These are phyloP conservation scores for Amanita phalloides DNA, from an alignment of 768 basidiomycete species.

Conservation along the genomic window DNA sequence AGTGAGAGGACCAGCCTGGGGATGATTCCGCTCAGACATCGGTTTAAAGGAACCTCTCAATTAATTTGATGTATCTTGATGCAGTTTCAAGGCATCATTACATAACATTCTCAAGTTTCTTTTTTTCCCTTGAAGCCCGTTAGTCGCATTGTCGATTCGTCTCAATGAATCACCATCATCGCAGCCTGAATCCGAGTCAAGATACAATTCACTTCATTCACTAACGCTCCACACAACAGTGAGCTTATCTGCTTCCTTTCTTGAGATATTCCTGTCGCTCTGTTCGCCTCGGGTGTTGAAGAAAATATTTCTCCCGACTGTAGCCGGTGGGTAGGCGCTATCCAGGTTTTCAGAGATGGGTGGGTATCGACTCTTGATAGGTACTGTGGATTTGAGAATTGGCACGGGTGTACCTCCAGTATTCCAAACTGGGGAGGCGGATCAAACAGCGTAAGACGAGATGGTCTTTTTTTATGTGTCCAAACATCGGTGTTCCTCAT, in stretches of 20 bases:
- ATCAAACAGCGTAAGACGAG: conserved; percentile 39
- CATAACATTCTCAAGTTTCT: too few relatives aligned
- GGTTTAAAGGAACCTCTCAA: too few relatives aligned
- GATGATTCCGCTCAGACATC: too few relatives aligned
- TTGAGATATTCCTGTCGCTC: conserved; percentile 74
- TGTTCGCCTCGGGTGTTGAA: conserved; percentile 53
- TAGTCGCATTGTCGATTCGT: too few relatives aligned
- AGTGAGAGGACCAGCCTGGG: too few relatives aligned
- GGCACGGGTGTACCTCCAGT: conserved; percentile 68
- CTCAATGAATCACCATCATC: too few relatives aligned
- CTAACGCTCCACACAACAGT: too few relatives aligned
- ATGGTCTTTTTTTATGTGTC: conserved; percentile 61
- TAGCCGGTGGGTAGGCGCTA: conserved; percentile 45
- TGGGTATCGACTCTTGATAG: conserved; percentile 18
- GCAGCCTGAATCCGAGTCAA: too few relatives aligned
- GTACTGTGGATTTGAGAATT: conserved; percentile 73
- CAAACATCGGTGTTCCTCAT: conserved; percentile 55
- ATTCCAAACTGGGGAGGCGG: conserved; percentile 81
- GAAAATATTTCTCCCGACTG: conserved; percentile 68
- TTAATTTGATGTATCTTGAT: too few relatives aligned
- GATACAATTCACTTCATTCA: too few relatives aligned
- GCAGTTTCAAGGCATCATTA: too few relatives aligned
- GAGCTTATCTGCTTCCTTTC: conserved; percentile 65
- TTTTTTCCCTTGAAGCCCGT: too few relatives aligned
- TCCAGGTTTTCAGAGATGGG: not conserved